Conservation (phyloP, 352 stramenopile genomes). For the Elongisporangium anandrum region DNA sequence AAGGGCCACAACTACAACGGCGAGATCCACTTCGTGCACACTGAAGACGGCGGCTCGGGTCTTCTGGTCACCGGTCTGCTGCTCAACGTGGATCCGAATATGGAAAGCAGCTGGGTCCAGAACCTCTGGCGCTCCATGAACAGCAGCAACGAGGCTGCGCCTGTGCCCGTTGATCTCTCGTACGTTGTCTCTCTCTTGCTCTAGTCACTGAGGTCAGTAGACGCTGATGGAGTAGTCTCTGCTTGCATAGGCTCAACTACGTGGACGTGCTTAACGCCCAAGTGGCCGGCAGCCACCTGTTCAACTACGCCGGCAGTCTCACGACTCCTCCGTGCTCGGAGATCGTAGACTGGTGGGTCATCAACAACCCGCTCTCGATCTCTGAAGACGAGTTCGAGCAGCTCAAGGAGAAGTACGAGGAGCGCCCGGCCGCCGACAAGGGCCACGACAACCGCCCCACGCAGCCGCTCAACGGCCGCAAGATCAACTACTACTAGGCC, state of each 20-base stretch:
- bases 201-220: background rate
- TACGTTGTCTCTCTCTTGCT: constrained; percentile 11
- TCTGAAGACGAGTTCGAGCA: constrained; percentile 23
- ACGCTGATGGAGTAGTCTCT: background rate
- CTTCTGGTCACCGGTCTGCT: constrained; percentile 40
- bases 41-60: constrained; percentile 17
- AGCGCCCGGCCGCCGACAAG: constrained; percentile 28
- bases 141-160: constrained; percentile 11
- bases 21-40: constrained; percentile 53
- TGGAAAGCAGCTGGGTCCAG: constrained; percentile 44
- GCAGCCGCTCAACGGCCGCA: constrained; percentile 43
- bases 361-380: constrained; percentile 52
- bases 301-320: constrained; percentile 60
- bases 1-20: constrained; percentile 37
- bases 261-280: constrained; percentile 45
- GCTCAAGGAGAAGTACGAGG: constrained; percentile 26
- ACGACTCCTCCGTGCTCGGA: constrained; percentile 56
- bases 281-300: constrained; percentile 50
- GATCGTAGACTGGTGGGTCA: constrained; percentile 57
- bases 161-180: constrained; percentile 28
- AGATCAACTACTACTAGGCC: constrained; percentile 52
- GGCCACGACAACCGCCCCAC: constrained; percentile 42
- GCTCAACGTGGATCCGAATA: constrained; percentile 23
- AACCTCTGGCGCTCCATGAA: constrained; percentile 39
- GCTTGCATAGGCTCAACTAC: constrained; percentile 39